phyloP scores from a whole-genome alignment of 1,284 basidiomycete genomes.

The Agroathelia rolfsii region DNA sequence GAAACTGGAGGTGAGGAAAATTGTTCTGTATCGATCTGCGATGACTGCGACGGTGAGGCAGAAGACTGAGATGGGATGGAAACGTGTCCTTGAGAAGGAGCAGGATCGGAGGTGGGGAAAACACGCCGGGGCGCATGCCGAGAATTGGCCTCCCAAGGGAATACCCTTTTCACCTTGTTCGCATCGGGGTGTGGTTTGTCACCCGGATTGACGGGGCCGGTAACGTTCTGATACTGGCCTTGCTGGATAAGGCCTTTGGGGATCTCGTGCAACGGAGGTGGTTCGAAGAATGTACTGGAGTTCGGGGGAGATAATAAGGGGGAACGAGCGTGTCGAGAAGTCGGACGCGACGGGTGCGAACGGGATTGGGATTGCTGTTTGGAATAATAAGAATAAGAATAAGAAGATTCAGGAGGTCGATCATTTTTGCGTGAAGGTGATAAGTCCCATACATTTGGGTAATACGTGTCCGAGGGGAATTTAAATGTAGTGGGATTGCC shows the following conservation, averaged over 20 bases:
- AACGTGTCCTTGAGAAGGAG: constrained; percentile 35
- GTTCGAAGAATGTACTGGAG: constrained; percentile 45
- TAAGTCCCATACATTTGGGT: constrained; percentile 66
- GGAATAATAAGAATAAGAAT: constrained; percentile 13
- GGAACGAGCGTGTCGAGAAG: constrained; percentile 11
- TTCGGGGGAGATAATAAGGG: constrained; percentile 22
- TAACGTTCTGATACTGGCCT: constrained; percentile 55
- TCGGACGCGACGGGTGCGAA: too few relatives aligned
- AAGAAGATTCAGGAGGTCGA: constrained; percentile 19
- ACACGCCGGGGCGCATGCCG: constrained; percentile 59
- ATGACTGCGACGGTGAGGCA: constrained; percentile 23
- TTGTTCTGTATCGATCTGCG: too few relatives aligned
- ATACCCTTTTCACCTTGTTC: constrained; percentile 68
- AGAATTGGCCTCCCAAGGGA: constrained; percentile 84
- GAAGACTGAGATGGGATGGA: constrained; percentile 21
- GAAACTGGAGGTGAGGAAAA: constrained; percentile 17
- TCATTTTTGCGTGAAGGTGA: constrained; percentile 30
- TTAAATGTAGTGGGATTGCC: constrained; percentile 36
- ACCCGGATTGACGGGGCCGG: constrained; percentile 28
- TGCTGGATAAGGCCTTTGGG: constrained; percentile 50
- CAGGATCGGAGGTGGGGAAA: constrained; percentile 64
- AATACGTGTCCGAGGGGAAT: constrained; percentile 63
- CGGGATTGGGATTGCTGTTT: constrained; percentile 22
- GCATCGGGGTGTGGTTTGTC: constrained; percentile 53
- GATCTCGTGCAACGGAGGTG: constrained; percentile 46